Conservation (phyloP, 2,329 filamentous ascomycete species). For the Pseudogymnoascus destructans region DNA sequence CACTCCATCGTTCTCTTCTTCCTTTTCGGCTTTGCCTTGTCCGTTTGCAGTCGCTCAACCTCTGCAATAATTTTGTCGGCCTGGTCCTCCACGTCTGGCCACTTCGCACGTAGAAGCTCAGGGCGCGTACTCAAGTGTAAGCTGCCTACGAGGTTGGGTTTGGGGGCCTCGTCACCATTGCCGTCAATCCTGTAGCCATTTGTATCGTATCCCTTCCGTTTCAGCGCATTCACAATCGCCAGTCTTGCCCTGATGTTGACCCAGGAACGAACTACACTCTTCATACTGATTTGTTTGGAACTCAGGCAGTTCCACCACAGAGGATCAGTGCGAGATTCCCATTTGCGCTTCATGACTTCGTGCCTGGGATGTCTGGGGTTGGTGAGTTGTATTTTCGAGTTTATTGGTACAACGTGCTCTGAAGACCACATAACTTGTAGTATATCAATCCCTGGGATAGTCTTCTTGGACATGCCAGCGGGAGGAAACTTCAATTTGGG, state of each 20-base stretch:
- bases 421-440: background rate
- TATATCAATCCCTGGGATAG: conserved; percentile 19
- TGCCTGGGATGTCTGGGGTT: conserved; percentile 25
- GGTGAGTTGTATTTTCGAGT: background rate
- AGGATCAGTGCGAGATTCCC: conserved; percentile 27
- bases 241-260: conserved; percentile 30
- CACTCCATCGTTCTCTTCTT: background rate
- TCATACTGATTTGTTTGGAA: conserved; percentile 23
- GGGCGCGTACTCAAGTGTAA: background rate
- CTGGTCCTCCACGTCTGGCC: background rate
- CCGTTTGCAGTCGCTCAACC: background rate
- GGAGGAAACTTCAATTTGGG: background rate
- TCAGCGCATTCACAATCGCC: conserved; percentile 34
- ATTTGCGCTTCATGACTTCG: conserved; percentile 28
- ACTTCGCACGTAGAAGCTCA: background rate
- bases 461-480: background rate
- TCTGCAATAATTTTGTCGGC: background rate
- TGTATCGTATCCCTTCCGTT: conserved; percentile 31
- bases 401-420: background rate
- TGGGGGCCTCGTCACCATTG: background rate
- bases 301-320: conserved; percentile 36
- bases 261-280: conserved; percentile 35
- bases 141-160: background rate
- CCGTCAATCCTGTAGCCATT: conserved; percentile 16
- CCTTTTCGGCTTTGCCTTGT: background rate